Conservation (phyloP, 192 early-diverging fungal species). For the Pilobolus umbonatus region DNA sequence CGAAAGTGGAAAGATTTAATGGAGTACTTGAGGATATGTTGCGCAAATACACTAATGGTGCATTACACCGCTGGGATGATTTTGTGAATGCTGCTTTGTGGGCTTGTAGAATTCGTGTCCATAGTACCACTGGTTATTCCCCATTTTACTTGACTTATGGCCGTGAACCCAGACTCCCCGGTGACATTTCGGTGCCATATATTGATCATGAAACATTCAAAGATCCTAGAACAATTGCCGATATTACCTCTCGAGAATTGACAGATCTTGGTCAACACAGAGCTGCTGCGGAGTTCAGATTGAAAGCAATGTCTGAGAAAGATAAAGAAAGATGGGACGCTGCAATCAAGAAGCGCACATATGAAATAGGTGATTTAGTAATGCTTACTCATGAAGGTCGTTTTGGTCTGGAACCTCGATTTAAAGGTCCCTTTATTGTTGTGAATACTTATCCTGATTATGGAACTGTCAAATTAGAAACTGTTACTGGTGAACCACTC, state of each 20-base stretch:
- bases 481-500: slow-evolving; percentile 2
- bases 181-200: slow-evolving; percentile 11
- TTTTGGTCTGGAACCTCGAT: slow-evolving; percentile 8
- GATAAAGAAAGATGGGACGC: slow-evolving; percentile 15
- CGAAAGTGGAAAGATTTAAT: slow-evolving; percentile 17
- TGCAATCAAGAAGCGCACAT: neutral
- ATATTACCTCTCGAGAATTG: neutral
- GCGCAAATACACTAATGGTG: neutral
- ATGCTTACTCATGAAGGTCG: neutral
- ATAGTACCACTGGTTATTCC: neutral
- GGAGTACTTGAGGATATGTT: slow-evolving; percentile 11
- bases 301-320: slow-evolving; percentile 2
- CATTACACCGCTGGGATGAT: slow-evolving; percentile 14
- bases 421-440: slow-evolving; percentile 5
- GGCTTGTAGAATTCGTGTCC: slow-evolving; percentile 4
- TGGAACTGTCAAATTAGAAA: neutral
- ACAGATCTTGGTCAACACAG: neutral
- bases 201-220: slow-evolving; percentile 5
- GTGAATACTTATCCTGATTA: neutral
- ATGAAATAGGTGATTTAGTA: slow-evolving; percentile 9
- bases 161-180: slow-evolving; percentile 15
- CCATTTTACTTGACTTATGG: slow-evolving; percentile 24
- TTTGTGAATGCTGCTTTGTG: slow-evolving; percentile 13
- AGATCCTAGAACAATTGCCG: neutral
- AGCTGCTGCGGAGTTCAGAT: neutral